Base-by-base conservation (phyloP, 2,329 filamentous ascomycete species). In the Trichoderma harzianum region DNA sequence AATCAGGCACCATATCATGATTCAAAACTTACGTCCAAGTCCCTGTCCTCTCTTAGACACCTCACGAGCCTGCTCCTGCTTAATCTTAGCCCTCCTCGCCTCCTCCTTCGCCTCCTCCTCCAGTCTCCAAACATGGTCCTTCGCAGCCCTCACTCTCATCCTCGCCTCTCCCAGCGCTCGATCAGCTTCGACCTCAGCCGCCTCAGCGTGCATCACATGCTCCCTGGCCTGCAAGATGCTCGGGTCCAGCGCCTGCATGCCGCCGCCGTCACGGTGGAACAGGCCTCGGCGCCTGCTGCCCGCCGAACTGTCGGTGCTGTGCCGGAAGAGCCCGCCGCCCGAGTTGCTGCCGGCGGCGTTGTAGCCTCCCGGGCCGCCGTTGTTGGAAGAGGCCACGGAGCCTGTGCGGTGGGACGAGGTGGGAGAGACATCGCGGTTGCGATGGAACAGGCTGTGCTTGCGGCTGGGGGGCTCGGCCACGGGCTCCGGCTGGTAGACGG, bases 21-120 rank as follows among this genome's bases (percentile, higher is more conserved):
- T 12, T 14, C 12, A 66, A 14, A 32, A 72, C 71, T 72, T 30
- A 91, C 90, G 88, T 70, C 91, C 90, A 72, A 92, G 86, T n/a
- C 87, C 86, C 80, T 90, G 89, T n/a, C 89, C 90, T 67, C 90
- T 84, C 87, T 91, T 92, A 7, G 88, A 89, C 34, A 92, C 86
- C 76, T 89, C 87, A 75, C 84, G 86, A 1, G 90, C 91, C 77
- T 92, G 88, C 67, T 85, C 84, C 80, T 91, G 86, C 86, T 93
- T 92, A 66, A 92, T 87, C 85, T 89, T 91, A 2, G 90, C 90
- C 55, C 86, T 80, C 26, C 90, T 83, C 2, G 90, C 88, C 77
- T 91, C 89, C 80, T 91, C 89, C 75, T 85, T 85, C 1, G 90
- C 90, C 81, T 93, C 91, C 66, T 85, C 79, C 83, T 92, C 91